A percentile compares a stretch with the other conserved stretches of the same genome.
These are phyloP conservation scores for Filosporella fistucella DNA, from an alignment of 495 filamentous ascomycete genomes.

Conservation along the genomic window DNA sequence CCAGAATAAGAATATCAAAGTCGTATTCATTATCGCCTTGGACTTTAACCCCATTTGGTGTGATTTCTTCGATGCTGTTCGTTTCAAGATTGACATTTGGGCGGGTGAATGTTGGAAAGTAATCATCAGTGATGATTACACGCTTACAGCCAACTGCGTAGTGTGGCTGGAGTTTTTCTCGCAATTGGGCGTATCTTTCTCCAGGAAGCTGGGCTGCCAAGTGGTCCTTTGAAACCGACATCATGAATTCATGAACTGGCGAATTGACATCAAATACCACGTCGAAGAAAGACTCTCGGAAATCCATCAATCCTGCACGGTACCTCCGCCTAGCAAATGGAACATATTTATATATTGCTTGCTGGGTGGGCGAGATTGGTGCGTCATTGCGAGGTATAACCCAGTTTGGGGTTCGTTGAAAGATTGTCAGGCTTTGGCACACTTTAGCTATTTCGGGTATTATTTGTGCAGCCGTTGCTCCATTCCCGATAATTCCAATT, in stretches of 20 bases:
- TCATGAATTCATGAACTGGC: neutral
- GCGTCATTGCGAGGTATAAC: slow-evolving; percentile 28
- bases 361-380: slow-evolving; percentile 8
- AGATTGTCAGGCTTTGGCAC: slow-evolving; percentile 52
- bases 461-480: slow-evolving; percentile 69
- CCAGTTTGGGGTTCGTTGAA: slow-evolving; percentile 68
- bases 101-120: slow-evolving; percentile 40
- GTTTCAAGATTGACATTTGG: slow-evolving; percentile 48
- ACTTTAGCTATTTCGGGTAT: slow-evolving; percentile 57
- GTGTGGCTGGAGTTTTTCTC: slow-evolving; percentile 28
- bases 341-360: slow-evolving; percentile 30
- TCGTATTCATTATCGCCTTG: slow-evolving; percentile 31
- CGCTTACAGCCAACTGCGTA: slow-evolving; percentile 52
- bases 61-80: slow-evolving; percentile 35
- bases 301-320: slow-evolving; percentile 42
- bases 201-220: slow-evolving; percentile 13
- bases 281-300: slow-evolving; percentile 39
- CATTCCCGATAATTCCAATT: slow-evolving; percentile 50
- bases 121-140: slow-evolving; percentile 52
- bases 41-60: slow-evolving; percentile 37
- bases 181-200: slow-evolving; percentile 30
- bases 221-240: neutral
- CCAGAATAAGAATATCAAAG: slow-evolving; percentile 50
- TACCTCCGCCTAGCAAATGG: slow-evolving; percentile 42
- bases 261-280: slow-evolving; percentile 3